Conservation (phyloP, 805 yeast species). For the Kurtzmaniella fragi region DNA sequence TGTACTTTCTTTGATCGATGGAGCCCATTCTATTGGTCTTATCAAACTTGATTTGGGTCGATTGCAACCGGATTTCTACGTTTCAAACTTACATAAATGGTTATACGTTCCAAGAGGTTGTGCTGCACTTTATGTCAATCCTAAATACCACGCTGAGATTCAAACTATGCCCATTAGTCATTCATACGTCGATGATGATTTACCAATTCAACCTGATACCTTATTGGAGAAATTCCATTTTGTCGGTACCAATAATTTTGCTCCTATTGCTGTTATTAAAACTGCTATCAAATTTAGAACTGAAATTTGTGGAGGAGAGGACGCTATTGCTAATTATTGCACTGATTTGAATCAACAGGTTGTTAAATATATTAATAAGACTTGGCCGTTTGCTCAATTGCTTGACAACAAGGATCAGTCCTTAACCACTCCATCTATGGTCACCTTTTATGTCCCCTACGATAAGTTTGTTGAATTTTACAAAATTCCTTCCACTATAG, state of each 20-base stretch:
- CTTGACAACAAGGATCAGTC: conserved; percentile 31
- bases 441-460: conserved; percentile 37
- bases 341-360: conserved; percentile 39
- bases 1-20: conserved; percentile 59
- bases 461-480: background rate
- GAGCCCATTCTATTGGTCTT: conserved; percentile 66
- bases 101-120: conserved; percentile 51
- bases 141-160: conserved; percentile 42
- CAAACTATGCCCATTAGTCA: conserved; percentile 60
- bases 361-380: conserved; percentile 31
- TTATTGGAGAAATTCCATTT: conserved; percentile 45
- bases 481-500: background rate
- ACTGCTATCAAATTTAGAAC: conserved; percentile 52
- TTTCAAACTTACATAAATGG: conserved; percentile 71
- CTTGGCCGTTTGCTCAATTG: conserved; percentile 32
- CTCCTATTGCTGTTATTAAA: conserved; percentile 36
- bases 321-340: conserved; percentile 45
- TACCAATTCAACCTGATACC: conserved; percentile 13
- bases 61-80: conserved; percentile 54
- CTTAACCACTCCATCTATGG: conserved; percentile 35
- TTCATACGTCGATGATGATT: conserved; percentile 32
- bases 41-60: conserved; percentile 37
- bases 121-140: conserved; percentile 55
- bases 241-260: conserved; percentile 46
- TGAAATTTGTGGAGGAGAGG: conserved; percentile 58